Conservation (phyloP, 345 rosid species). For the Moricandia arvensis region DNA sequence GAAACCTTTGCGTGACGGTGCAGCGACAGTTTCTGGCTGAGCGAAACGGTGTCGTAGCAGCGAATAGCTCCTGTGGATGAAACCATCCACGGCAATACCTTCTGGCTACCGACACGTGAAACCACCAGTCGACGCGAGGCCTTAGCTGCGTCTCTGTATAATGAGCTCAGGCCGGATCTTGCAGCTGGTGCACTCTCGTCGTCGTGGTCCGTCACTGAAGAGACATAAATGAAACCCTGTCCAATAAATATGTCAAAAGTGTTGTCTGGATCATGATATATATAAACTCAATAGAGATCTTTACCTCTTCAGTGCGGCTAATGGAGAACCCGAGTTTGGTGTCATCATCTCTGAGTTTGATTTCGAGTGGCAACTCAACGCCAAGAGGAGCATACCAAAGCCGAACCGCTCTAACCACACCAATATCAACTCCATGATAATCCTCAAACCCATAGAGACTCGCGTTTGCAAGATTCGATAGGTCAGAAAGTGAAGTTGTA, state of each 20-base stretch:
- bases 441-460: constrained; percentile 97
- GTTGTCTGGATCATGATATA: background rate
- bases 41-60: constrained; percentile 78
- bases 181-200: constrained; percentile 64
- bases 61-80: constrained; percentile 83
- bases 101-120: constrained; percentile 76
- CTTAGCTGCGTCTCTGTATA: constrained; percentile 61
- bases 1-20: constrained; percentile 84
- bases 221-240: constrained; percentile 92
- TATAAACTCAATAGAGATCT: background rate
- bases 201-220: constrained; percentile 66
- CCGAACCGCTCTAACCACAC: constrained; percentile 91
- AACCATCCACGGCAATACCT: constrained; percentile 91
- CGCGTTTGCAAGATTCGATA: constrained; percentile 67
- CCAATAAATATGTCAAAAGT: background rate
- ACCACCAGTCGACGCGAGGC: constrained; percentile 61
- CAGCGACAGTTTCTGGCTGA: constrained; percentile 88
- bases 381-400: constrained; percentile 86
- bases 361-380: constrained; percentile 66
- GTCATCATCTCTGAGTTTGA: constrained; percentile 71
- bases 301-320: constrained; percentile 97
- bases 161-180: constrained; percentile 66
- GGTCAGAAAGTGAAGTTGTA: constrained; percentile 77
- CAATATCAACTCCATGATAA: constrained; percentile 95
- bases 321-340: constrained; percentile 91